Base-by-base conservation (phyloP, 345 rosid species). In the Kandelia obovata region DNA sequence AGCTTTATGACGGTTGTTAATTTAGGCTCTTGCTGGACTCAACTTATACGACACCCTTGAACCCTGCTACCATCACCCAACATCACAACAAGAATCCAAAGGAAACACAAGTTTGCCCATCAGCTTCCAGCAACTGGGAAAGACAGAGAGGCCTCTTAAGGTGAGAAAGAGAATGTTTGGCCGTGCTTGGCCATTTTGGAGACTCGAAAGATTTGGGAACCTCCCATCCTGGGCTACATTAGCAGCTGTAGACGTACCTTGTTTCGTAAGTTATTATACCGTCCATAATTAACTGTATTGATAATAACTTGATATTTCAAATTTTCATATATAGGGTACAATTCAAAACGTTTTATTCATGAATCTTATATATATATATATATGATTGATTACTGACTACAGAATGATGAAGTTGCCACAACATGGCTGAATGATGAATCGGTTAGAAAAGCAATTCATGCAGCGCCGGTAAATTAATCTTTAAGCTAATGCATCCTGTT, bases 371-470 rank as follows among this genome's bases (percentile, higher is more conserved):
- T 43, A 6, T 34, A 6, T 32, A 6, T 0, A 5, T 0, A 5
- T 0, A 5, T 0, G 1, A 5, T 1, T 0, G 9, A 2, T 10
- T 3, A 2, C 1, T 6, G 7, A 34, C 9, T 52, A 25, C 76
- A 84, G 88, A 69, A 75, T 34, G 91, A 84, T 47, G 83, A 78
- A 46, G 72, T 80, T 37, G 88, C 88, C 1, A 60, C 70, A 1
- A 43, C 55, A 19, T 84, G 87, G 87, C 58, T 87, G 13, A 83
- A 87, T 17, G 77, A 87, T 61, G 82, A 71, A 66, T 60, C 75
- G 27, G 88, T 87, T 5, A 74, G 91, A 70, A 71, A 63, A 59
- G 87, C 84, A n/a, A 65, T 87, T 47, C 91, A 87, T 77, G 91
- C 84, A 7, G 65, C 75, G 1, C 76, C 80, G 17, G 88, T 84